These are phyloP conservation scores for Phytopythium vexans DNA, from an alignment of 352 stramenopile genomes.

Conservation along the genomic window DNA sequence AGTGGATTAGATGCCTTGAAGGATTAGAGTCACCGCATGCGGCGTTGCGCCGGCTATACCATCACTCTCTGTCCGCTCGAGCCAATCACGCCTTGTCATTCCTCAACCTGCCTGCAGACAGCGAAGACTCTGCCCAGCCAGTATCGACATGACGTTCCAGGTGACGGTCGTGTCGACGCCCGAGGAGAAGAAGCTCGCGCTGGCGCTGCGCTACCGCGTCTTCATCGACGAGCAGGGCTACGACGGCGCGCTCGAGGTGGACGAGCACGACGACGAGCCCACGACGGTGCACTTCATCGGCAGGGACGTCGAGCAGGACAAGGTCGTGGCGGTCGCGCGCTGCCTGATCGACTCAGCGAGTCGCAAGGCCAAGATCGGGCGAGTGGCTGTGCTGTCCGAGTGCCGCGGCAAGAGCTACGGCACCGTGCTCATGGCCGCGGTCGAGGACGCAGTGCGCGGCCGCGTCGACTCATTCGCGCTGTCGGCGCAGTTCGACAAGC, in stretches of 20 bases:
- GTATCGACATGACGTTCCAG: conserved; percentile 20
- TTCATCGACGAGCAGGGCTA: conserved; percentile 58
- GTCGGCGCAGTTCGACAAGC: conserved; percentile 36
- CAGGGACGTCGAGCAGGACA: conserved; percentile 44
- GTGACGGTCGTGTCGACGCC: conserved; percentile 40
- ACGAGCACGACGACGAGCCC: conserved; percentile 35
- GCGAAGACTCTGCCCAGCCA: no score
- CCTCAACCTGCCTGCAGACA: neutral
- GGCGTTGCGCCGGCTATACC: no score
- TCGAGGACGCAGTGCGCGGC: conserved; percentile 26
- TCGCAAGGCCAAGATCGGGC: conserved; percentile 47
- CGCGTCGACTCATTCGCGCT: conserved; percentile 36
- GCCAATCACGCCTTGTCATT: neutral
- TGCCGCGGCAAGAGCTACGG: conserved; percentile 59
- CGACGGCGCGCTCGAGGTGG: conserved; percentile 31
- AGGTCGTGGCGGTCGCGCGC: conserved; percentile 49
- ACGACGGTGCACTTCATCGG: conserved; percentile 57
- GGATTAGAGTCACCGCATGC: no score
- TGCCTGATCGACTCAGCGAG: conserved; percentile 24
- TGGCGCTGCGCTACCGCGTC: conserved; percentile 37
- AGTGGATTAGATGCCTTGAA: no score
- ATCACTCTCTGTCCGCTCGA: no score
- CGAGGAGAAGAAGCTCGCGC: conserved; percentile 36
- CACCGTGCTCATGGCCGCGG: conserved; percentile 29
- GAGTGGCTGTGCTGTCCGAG: conserved; percentile 50